These are phyloP conservation scores for Hyaloperonospora brassicae DNA, from an alignment of 352 stramenopile species.

Conservation along the genomic window DNA sequence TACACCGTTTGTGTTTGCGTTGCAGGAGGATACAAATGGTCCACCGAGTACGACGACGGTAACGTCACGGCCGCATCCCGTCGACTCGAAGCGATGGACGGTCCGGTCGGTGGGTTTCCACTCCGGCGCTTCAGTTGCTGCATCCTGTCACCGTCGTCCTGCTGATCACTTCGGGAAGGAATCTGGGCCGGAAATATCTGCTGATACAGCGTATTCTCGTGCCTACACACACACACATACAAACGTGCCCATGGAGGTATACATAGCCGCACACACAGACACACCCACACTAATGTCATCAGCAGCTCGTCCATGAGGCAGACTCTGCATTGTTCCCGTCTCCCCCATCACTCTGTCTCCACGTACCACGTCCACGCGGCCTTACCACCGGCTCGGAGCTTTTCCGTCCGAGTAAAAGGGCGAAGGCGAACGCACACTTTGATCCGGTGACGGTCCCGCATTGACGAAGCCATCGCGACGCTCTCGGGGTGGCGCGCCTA, in stretches of 20 bases:
- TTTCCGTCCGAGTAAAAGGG: constrained; percentile 69
- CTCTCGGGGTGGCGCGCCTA: not conserved
- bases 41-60: constrained; percentile 77
- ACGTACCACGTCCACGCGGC: constrained; percentile 72
- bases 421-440: constrained; percentile 71
- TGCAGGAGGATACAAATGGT: constrained; percentile 77
- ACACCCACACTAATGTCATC: too few species aligned
- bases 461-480: constrained; percentile 18
- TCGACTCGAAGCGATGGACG: constrained; percentile 27
- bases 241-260: too few species aligned
- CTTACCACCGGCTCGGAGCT: constrained; percentile 58
- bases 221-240: constrained; percentile 26
- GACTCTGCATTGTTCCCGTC: not conserved
- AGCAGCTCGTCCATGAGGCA: too few species aligned
- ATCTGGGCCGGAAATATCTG: constrained; percentile 73
- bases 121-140: constrained; percentile 17
- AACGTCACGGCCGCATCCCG: constrained; percentile 28
- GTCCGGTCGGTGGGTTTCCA: constrained; percentile 24
- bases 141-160: not conserved
- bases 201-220: constrained; percentile 85
- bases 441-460: constrained; percentile 48
- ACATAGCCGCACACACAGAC: too few species aligned
- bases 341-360: not conserved
- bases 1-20: constrained; percentile 74
- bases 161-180: constrained; percentile 15